A percentile compares a stretch with the other conserved stretches of the same genome.
These are phyloP conservation scores for Dactylellina parvicollis DNA, from an alignment of 2,329 filamentous ascomycete genomes.

Conservation along the genomic window DNA sequence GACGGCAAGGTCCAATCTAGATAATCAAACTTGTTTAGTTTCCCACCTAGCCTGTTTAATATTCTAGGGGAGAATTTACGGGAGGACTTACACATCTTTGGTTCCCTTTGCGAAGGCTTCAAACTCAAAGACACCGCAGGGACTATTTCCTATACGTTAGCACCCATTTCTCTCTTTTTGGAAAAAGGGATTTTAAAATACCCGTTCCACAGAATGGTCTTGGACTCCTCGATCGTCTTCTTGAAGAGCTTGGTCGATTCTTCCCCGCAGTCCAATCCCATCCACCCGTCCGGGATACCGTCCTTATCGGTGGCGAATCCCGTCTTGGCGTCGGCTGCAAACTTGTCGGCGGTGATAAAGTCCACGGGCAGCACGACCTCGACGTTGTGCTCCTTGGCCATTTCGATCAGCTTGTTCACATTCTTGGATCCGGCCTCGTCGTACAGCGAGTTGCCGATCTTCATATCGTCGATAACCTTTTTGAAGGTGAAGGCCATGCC, in stretches of 20 bases:
- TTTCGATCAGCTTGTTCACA: conserved; percentile 84
- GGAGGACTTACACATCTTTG: conserved; percentile 70
- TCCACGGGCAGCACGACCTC: conserved; percentile 93
- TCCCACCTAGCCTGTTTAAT: neutral
- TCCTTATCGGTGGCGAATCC: conserved; percentile 84
- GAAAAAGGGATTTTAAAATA: conserved; percentile 6
- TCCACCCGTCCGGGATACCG: conserved; percentile 96
- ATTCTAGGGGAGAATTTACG: no score
- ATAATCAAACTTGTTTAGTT: neutral
- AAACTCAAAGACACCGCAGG: conserved; percentile 96
- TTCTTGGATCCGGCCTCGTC: conserved; percentile 95
- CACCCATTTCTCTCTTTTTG: neutral
- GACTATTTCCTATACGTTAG: conserved; percentile 63
- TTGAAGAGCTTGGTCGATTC: conserved; percentile 90
- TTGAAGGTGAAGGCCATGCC: conserved; percentile 99
- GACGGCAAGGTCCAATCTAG: conserved; percentile 81
- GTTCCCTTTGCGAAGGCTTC: conserved; percentile 92
- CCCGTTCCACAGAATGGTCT: conserved; percentile 98
- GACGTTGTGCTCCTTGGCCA: conserved; percentile 96
- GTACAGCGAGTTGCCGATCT: conserved; percentile 90
- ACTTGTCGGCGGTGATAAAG: conserved; percentile 96
- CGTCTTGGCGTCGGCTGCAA: conserved; percentile 81
- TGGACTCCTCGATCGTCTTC: conserved; percentile 82
- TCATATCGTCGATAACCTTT: conserved; percentile 91
- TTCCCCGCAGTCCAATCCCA: conserved; percentile 93